Percentiles rank a stretch among this genome's conserved stretches.
Evolutionary conservation across 306 rosid species (phyloP).

Genomic region (Quercus parvula): DNA sequence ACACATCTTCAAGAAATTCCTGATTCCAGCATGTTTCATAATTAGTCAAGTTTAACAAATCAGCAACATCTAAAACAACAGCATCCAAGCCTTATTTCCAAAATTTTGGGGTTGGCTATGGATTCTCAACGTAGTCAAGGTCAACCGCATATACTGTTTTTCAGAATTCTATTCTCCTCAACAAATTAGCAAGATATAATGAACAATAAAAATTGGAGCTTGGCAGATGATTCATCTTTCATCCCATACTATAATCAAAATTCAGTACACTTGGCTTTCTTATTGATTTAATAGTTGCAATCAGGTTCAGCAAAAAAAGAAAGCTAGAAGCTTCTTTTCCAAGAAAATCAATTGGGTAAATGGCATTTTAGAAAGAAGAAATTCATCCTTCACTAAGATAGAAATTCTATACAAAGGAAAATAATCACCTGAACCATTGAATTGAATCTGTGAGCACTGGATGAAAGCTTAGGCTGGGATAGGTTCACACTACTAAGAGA

Average conservation of each 20-base stretch:
- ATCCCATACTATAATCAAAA: not conserved
- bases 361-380: not conserved
- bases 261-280: not conserved
- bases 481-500: conserved; percentile 28
- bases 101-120: too few species aligned
- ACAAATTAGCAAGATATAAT: not conserved
- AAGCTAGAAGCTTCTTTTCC: conserved; percentile 1
- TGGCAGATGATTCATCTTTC: not conserved
- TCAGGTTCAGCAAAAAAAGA: not conserved
- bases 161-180: not conserved
- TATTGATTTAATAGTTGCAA: not conserved
- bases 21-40: conserved; percentile 18
- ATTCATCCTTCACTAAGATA: not conserved
- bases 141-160: too few species aligned
- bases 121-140: too few species aligned
- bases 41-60: not conserved
- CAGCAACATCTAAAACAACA: not conserved
- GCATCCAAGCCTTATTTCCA: too few species aligned
- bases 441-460: conserved; percentile 75
- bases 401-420: not conserved
- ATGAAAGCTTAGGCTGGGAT: conserved; percentile 72
- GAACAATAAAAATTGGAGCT: conserved; percentile 1
- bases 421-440: conserved; percentile 76
- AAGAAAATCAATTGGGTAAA: not conserved
- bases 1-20: conserved; percentile 79